Conservation (phyloP, 257 asterid species). For the Ballota nigra region DNA sequence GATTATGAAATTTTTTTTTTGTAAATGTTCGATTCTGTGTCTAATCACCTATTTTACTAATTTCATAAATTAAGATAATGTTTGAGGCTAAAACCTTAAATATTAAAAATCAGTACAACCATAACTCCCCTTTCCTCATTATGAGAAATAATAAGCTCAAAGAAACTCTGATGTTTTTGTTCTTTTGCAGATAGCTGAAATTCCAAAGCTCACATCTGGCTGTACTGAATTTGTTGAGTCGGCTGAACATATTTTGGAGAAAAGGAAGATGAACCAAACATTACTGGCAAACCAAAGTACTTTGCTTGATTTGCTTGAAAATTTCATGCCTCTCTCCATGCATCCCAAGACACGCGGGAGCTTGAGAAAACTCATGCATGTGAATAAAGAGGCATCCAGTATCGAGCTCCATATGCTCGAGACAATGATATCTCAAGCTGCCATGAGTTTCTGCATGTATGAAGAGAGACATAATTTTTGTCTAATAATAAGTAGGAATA, state of each 20-base stretch:
- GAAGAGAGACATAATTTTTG: too few relatives aligned
- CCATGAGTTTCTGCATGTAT: too few relatives aligned
- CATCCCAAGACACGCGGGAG: too few relatives aligned
- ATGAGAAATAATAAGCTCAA: conserved; percentile 1
- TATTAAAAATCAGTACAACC: background rate
- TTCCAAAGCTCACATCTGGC: conserved; percentile 85
- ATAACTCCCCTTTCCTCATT: background rate
- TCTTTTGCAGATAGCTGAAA: conserved; percentile 77
- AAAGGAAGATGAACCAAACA: conserved; percentile 92
- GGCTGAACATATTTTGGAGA: conserved; percentile 85
- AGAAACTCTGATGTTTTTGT: conserved; percentile 22
- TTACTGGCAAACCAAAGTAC: conserved; percentile 86
- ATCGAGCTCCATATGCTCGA: too few relatives aligned
- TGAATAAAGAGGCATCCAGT: too few relatives aligned
- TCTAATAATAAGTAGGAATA: too few relatives aligned
- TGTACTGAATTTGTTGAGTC: conserved; percentile 90
- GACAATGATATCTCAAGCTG: too few relatives aligned
- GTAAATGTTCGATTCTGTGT: background rate
- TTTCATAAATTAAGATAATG: background rate
- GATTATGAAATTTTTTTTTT: background rate
- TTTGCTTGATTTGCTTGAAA: conserved; percentile 97
- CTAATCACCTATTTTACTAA: background rate
- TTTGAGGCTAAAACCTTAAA: background rate
- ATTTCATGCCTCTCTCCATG: too few relatives aligned
- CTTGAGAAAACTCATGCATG: too few relatives aligned